Percentiles rank a stretch among this genome's conserved stretches.
Evolutionary conservation across 176 grass and related monocot genomes (phyloP).

Genomic region (Typha latifolia): DNA sequence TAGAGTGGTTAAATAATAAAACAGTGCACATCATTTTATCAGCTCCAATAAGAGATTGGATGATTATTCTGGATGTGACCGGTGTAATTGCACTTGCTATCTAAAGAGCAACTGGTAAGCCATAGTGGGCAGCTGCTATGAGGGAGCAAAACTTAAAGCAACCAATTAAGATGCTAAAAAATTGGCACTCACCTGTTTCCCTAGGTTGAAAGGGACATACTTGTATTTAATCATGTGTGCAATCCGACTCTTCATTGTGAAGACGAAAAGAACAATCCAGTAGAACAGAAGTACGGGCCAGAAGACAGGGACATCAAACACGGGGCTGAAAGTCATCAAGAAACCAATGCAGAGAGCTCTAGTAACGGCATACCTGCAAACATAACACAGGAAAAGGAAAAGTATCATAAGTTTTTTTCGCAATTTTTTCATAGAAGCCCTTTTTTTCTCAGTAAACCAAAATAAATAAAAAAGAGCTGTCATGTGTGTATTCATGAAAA

Average conservation of each 20-base stretch:
- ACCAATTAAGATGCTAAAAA: not conserved
- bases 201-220: not conserved
- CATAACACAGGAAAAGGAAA: not conserved
- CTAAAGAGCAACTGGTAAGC: not conserved
- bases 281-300: conserved; percentile 92
- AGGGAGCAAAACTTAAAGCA: not conserved
- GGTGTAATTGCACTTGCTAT: no score
- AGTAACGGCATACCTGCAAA: conserved; percentile 86
- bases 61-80: no score
- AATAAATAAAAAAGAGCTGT: not conserved
- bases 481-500: no score
- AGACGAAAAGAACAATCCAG: conserved; percentile 83
- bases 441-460: conserved; percentile 7
- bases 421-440: not conserved
- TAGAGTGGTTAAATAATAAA: not conserved
- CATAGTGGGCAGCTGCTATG: not conserved
- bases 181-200: conserved; percentile 54
- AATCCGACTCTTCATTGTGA: conserved; percentile 93
- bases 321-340: conserved; percentile 83
- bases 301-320: conserved; percentile 94
- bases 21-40: no score
- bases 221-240: conserved; percentile 82
- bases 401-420: not conserved
- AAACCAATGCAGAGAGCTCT: conserved; percentile 80
- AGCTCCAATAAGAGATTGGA: no score